These are phyloP conservation scores for Rhodofomes roseus DNA, from an alignment of 1,284 basidiomycete species.

Conservation along the genomic window DNA sequence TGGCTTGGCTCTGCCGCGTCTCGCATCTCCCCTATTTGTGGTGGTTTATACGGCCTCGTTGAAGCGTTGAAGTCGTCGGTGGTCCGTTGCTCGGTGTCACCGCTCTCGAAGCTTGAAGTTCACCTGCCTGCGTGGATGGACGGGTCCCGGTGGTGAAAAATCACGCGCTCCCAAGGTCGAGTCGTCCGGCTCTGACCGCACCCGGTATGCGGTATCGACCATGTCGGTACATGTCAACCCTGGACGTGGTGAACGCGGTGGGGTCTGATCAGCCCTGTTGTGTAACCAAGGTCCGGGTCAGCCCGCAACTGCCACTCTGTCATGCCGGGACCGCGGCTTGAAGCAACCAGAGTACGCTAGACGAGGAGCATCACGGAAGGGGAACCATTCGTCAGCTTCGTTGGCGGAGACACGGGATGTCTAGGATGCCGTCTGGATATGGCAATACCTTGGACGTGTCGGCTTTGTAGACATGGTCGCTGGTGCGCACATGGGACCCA, in stretches of 20 bases:
- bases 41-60: background rate
- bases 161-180: background rate
- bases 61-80: background rate
- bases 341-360: background rate
- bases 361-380: slow-evolving; percentile 7
- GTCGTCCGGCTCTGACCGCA: background rate
- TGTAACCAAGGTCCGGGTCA: background rate
- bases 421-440: background rate
- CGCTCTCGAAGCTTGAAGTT: background rate
- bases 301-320: slow-evolving; percentile 2
- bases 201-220: background rate
- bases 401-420: background rate
- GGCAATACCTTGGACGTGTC: background rate
- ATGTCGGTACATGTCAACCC: background rate
- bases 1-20: background rate
- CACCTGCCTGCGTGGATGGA: background rate
- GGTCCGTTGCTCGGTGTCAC: background rate
- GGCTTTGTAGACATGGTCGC: background rate
- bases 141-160: background rate
- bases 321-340: background rate
- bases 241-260: slow-evolving; percentile 1
- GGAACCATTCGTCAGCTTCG: slow-evolving; percentile 2
- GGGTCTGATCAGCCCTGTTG: slow-evolving; percentile 18
- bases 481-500: background rate
- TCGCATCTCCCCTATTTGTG: background rate